phyloP scores from a whole-genome alignment of 805 yeast genomes.

The Candida loeiensis region DNA sequence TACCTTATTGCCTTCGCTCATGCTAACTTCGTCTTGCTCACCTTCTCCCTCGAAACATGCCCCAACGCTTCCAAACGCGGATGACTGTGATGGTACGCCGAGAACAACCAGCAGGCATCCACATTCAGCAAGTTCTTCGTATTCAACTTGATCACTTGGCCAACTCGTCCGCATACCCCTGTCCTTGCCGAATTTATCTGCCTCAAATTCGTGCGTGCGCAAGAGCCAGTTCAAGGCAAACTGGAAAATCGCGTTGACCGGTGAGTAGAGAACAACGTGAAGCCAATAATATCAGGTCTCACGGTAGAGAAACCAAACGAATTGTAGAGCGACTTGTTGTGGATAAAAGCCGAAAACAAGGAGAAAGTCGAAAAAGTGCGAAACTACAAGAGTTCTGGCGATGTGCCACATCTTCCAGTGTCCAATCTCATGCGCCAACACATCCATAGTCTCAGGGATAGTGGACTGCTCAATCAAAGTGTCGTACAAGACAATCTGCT shows the following conservation, averaged over 20 bases:
- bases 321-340: conserved; percentile 71
- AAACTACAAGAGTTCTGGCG: conserved; percentile 66
- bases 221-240: conserved; percentile 67
- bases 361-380: conserved; percentile 65
- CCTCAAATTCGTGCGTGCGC: conserved; percentile 89
- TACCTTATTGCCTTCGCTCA: background rate
- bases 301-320: conserved; percentile 69
- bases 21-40: conserved; percentile 17
- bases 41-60: conserved; percentile 38
- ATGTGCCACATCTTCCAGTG: conserved; percentile 94
- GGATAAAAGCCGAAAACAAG: conserved; percentile 74
- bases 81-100: conserved; percentile 86
- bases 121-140: conserved; percentile 80
- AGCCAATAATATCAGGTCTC: conserved; percentile 78
- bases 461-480: conserved; percentile 81
- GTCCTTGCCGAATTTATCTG: conserved; percentile 79
- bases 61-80: conserved; percentile 86
- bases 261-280: conserved; percentile 76
- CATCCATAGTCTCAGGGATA: conserved; percentile 82
- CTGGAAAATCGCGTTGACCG: conserved; percentile 65
- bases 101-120: conserved; percentile 86
- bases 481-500: conserved; percentile 91
- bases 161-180: conserved; percentile 70
- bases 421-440: conserved; percentile 97
- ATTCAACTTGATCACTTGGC: conserved; percentile 66